Base-by-base conservation (phyloP, 805 yeast species). In the Yarrowia sp. region DNA sequence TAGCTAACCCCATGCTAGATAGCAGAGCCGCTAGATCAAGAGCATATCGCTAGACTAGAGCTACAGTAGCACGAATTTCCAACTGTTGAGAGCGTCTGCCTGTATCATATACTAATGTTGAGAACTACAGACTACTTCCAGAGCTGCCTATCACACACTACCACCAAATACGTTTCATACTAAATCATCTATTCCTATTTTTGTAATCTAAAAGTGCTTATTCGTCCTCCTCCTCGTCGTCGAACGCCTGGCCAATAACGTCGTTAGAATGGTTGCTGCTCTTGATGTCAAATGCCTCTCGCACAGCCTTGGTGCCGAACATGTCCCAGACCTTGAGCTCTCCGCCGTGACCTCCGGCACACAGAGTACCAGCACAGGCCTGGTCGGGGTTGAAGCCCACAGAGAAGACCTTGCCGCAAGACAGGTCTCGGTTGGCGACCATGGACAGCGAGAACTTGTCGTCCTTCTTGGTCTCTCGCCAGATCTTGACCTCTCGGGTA, bases 311-410 rank as follows among this genome's bases (percentile, higher is more conserved):
- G 76, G 94, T 94, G 60, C 90, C 82, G 72, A 92, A 88, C 8
- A 86, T 81, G 75, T 94, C 98, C 96, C 97, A 94, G 77, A 94
- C 81, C 77, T 91, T 92, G 73, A 94, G 78, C 13, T 88, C 87
- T 16, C 91, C 87, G 59, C 81, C 80, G 42, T 88, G 90, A 70
- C 99, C 99, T 68, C 97, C 98, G 65, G 90, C 81, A 19, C 85
- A 85, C 66, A 94, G 73, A 71, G 87, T 83, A 65, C 97, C 97
- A 2, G 91, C 84, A 47, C 87, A 88, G 74, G 89, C 97, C 62
- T 82, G 75, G 73, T 94, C 98, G 53, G 90, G 87, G 2, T 96
- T 94, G 78, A 91, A 94, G 9, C 87, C 76, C 10, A 89, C 78
- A 3, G 90, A 80, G 68, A 94, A 82, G 19, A 93, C 97, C 71